These are phyloP conservation scores for Cephaloascus fragrans DNA, from an alignment of 805 yeast species.

Conservation along the genomic window DNA sequence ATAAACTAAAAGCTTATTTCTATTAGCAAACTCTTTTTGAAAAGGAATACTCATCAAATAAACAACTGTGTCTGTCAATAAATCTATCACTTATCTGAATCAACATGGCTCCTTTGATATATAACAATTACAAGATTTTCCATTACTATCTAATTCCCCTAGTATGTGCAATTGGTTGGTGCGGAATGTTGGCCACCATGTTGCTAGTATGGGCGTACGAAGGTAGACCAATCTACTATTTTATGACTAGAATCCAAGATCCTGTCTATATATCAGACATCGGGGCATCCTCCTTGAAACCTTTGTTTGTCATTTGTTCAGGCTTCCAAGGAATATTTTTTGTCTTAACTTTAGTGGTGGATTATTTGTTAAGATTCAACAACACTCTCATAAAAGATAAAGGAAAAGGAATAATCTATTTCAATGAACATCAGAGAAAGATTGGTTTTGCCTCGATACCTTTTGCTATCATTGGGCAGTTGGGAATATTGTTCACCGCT, in stretches of 20 bases:
- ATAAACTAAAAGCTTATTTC: no score
- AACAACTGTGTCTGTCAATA: not conserved
- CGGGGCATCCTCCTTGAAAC: slow-evolving; percentile 82
- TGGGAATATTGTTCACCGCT: slow-evolving; percentile 67
- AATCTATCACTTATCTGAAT: not conserved
- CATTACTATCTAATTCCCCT: slow-evolving; percentile 56
- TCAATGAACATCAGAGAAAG: slow-evolving; percentile 3
- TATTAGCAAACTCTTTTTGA: no score
- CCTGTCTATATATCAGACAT: slow-evolving; percentile 76
- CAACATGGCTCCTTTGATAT: not conserved
- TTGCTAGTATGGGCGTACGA: slow-evolving; percentile 69
- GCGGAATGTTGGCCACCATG: slow-evolving; percentile 84
- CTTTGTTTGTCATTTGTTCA: slow-evolving; percentile 74
- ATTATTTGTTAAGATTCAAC: slow-evolving; percentile 41
- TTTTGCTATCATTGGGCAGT: slow-evolving; percentile 48
- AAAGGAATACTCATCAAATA: not conserved
- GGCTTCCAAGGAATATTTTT: slow-evolving; percentile 72
- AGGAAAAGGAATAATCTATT: not conserved
- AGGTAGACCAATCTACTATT: slow-evolving; percentile 64
- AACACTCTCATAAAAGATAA: not conserved
- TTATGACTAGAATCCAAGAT: slow-evolving; percentile 32
- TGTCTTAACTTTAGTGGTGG: slow-evolving; percentile 52
- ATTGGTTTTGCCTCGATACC: slow-evolving; percentile 5
- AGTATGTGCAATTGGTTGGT: slow-evolving; percentile 64
- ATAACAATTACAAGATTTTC: slow-evolving; percentile 25